phyloP scores from a whole-genome alignment of 1,284 basidiomycete genomes.

The Phenoliferia sp. region DNA sequence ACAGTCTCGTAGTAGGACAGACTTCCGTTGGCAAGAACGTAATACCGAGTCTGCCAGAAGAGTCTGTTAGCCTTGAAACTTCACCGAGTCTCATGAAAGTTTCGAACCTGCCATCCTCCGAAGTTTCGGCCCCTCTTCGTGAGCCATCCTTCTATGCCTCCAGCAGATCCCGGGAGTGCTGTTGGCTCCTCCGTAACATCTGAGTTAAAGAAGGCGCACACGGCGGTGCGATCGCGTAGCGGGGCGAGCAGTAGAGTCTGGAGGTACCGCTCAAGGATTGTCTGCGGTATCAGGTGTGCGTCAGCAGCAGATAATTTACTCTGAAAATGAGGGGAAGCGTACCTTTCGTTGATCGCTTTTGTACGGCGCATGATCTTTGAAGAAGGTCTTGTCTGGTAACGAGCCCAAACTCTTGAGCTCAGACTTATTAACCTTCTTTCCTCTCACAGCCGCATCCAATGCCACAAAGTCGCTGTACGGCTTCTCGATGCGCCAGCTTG shows the following conservation, averaged over 20 bases:
- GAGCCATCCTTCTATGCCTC: constrained; percentile 83
- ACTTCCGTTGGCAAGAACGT: constrained; percentile 75
- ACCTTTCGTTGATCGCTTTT: constrained; percentile 93
- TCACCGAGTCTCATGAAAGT: not conserved
- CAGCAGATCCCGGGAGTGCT: constrained; percentile 53
- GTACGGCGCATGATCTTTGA: constrained; percentile 94
- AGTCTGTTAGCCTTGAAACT: not conserved
- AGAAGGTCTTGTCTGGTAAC: constrained; percentile 85
- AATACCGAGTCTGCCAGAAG: constrained; percentile 88
- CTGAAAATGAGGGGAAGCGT: constrained; percentile 32
- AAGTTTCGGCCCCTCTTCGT: constrained; percentile 97
- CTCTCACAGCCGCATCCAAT: constrained; percentile 59
- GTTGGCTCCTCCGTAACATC: constrained; percentile 51
- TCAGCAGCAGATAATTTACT: constrained; percentile 5
- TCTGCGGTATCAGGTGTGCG: constrained; percentile 51
- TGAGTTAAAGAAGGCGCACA: constrained; percentile 86
- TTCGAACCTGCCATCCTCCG: constrained; percentile 66
- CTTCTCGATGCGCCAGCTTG: constrained; percentile 88
- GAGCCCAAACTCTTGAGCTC: constrained; percentile 66
- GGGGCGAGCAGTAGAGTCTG: constrained; percentile 72
- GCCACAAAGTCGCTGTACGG: constrained; percentile 83
- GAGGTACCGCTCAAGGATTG: constrained; percentile 77
- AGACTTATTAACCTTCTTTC: constrained; percentile 58
- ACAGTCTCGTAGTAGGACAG: constrained; percentile 93
- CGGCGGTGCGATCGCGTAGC: constrained; percentile 80